Percentiles rank a stretch among this genome's conserved stretches.
Evolutionary conservation across 495 filamentous ascomycete genomes (phyloP).

Genomic region (Penicillium daleae): DNA sequence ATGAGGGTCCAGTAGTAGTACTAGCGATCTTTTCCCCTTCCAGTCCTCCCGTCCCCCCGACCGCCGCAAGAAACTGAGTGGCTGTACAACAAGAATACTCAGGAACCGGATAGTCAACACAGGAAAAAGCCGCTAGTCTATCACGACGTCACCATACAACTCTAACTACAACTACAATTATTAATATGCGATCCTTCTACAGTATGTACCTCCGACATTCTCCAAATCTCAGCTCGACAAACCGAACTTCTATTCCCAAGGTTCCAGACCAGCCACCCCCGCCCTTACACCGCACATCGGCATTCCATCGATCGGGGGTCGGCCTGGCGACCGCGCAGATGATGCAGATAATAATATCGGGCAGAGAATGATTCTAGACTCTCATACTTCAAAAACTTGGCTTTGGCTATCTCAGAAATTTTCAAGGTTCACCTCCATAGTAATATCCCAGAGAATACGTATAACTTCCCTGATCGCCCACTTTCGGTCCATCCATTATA

Average conservation of each 20-base stretch:
- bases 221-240: no score
- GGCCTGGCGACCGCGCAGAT: neutral
- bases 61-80: neutral
- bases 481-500: neutral
- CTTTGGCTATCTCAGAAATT: neutral
- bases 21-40: neutral
- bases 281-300: neutral
- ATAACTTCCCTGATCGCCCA: neutral
- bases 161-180: neutral
- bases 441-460: neutral
- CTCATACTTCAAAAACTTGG: neutral
- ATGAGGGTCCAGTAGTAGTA: neutral
- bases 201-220: no score
- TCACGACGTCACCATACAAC: neutral
- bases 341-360: neutral
- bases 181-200: no score
- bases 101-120: neutral
- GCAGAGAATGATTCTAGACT: neutral
- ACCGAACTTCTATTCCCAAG: neutral
- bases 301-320: neutral
- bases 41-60: neutral
- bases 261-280: constrained; percentile 13
- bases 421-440: neutral
- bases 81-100: neutral
- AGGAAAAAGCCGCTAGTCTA: neutral